phyloP scores from a whole-genome alignment of 2,329 filamentous ascomycete genomes.

The Arthrobotrys megalospora region DNA sequence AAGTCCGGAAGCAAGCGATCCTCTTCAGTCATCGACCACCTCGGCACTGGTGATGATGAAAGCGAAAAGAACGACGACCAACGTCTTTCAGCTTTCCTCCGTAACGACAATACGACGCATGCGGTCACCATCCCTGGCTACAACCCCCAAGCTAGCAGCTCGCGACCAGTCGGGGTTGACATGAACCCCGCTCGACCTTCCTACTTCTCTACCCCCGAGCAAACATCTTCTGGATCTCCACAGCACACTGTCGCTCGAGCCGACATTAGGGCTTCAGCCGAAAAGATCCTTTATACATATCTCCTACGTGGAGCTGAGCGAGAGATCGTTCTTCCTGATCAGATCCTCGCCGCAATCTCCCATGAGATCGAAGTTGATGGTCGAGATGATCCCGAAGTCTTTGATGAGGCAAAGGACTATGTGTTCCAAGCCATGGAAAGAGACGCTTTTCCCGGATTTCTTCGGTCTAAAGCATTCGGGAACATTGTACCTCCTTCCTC shows the following conservation, averaged over 20 bases:
- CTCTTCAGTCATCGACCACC: constrained; percentile 81
- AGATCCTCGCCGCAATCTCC: constrained; percentile 88
- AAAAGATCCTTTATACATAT: constrained; percentile 99
- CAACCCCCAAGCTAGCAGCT: constrained; percentile 70
- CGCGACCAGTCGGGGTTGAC: constrained; percentile 68
- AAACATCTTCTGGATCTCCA: constrained; percentile 82
- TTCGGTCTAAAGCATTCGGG: constrained; percentile 93
- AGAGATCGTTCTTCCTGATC: constrained; percentile 92
- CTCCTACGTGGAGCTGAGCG: constrained; percentile 94
- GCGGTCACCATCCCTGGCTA: constrained; percentile 69
- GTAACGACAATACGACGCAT: constrained; percentile 72
- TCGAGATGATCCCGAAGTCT: constrained; percentile 95
- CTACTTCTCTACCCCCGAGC: constrained; percentile 76
- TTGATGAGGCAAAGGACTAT: constrained; percentile 97
- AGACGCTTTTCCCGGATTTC: constrained; percentile 97
- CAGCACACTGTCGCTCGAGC: constrained; percentile 86
- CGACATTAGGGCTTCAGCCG: constrained; percentile 92
- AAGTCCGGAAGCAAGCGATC: constrained; percentile 86
- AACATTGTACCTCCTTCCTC: constrained; percentile 94
- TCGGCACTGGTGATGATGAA: constrained; percentile 78
- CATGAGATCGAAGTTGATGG: constrained; percentile 89
- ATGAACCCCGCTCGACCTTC: constrained; percentile 70
- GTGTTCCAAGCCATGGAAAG: constrained; percentile 99
- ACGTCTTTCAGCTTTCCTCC: constrained; percentile 89
- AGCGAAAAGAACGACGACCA: constrained; percentile 86